Evolutionary conservation across 1,139 yeast genomes (phyloP).

Genomic region (Sugiyamaella paludigena): DNA sequence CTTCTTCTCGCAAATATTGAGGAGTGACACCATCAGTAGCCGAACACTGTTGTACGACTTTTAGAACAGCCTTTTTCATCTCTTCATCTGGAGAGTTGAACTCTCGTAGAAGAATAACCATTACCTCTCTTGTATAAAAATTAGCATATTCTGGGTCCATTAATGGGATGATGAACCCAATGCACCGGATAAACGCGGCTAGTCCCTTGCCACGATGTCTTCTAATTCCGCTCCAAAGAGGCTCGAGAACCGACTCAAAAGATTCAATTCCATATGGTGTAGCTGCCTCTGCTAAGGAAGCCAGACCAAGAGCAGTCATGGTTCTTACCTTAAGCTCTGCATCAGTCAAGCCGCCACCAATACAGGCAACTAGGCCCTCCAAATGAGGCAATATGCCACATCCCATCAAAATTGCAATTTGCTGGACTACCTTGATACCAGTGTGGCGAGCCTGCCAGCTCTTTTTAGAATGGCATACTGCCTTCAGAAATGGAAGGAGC

Average conservation of each 20-base stretch:
- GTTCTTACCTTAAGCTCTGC: slow-evolving; percentile 66
- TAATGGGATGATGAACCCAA: slow-evolving; percentile 78
- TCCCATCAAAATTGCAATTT: slow-evolving; percentile 67
- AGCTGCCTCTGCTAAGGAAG: slow-evolving; percentile 81
- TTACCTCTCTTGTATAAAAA: slow-evolving; percentile 72
- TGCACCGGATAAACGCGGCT: slow-evolving; percentile 72
- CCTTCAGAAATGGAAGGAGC: slow-evolving; percentile 74
- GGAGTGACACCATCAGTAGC: slow-evolving; percentile 52
- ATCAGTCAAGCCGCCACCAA: slow-evolving; percentile 63
- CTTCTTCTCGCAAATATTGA: slow-evolving; percentile 46
- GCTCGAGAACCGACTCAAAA: slow-evolving; percentile 69
- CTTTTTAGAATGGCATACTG: slow-evolving; percentile 76
- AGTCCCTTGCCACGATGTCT: slow-evolving; percentile 75
- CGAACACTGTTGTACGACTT: slow-evolving; percentile 58
- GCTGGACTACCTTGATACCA: slow-evolving; percentile 76
- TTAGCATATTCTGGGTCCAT: slow-evolving; percentile 84
- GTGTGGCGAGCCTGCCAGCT: slow-evolving; percentile 88
- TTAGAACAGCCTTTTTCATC: slow-evolving; percentile 72
- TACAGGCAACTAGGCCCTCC: slow-evolving; percentile 59
- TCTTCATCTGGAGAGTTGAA: slow-evolving; percentile 85
- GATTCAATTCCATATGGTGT: slow-evolving; percentile 90
- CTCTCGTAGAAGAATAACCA: slow-evolving; percentile 66
- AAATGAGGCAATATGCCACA: slow-evolving; percentile 76
- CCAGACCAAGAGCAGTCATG: slow-evolving; percentile 66
- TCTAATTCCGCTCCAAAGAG: slow-evolving; percentile 76